Evolutionary conservation across 164 flowering plant species (phyloP), one percentile per base, ranked within the genome.

Genomic region (Buxus sempervirens): DNA sequence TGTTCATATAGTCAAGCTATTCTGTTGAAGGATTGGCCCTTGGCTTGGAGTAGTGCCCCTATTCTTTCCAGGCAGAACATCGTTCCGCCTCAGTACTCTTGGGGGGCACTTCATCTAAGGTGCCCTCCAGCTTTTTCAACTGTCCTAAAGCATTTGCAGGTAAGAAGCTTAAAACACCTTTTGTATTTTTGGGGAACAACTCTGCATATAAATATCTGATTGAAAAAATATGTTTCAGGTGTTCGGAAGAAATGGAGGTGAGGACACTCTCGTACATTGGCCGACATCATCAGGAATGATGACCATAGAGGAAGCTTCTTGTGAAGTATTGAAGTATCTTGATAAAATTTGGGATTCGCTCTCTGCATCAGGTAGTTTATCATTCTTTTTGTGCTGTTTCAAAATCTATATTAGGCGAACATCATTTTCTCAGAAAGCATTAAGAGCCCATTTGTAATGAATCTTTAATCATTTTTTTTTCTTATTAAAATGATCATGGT

Each of bases 211-310:
- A 27, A 54, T 14, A 42, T 54, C 15, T 66, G 4, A 26, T 26
- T 71, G 42, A 53, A 32, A 32, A 15, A 24, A 66, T 51, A 2
- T 72, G 32, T 24, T 26, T 0, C 83, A 95, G 99, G 80, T 80
- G 53, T 82, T 89, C 75, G 97, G 97, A 69, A 86, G 70, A 75
- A 85, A 89, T 82, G 82, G 92, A 64, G 97, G 99, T 77, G 99
- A 90, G 77, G 96, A 90, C 72, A 88, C 97, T 8, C 93, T 95
- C 76, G 85, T 91, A 68, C 99, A 89, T 73, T 95, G 99, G 99
- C 99, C 97, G 21, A 75, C 75, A 56, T 79, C 81, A 36, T 62
- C 93, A 48, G 91, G 87, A 73, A 66, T 87, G 78, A 80, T 83
- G 84, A 83, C 88, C 36, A 80, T 95, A 65, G 97, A 89, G 72